Evolutionary conservation across 768 basidiomycete genomes (phyloP).

Genomic region (Rhodosporidiobolus odoratus): DNA sequence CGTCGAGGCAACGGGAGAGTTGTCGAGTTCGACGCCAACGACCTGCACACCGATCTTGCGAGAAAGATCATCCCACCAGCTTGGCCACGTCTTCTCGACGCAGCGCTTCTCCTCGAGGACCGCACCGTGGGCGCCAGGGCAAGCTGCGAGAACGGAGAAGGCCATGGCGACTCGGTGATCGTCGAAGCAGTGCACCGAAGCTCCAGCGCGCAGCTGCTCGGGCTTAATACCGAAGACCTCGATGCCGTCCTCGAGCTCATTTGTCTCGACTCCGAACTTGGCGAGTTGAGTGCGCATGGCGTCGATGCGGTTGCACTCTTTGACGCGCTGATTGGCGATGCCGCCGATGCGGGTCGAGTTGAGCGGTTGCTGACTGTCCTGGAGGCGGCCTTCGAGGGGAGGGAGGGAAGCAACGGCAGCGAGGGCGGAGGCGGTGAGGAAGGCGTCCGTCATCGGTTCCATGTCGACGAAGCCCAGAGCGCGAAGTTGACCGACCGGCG

Average conservation of each 20-base stretch:
- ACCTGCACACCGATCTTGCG: conserved; percentile 93
- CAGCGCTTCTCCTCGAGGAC: conserved; percentile 92
- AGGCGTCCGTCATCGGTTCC: conserved; percentile 99
- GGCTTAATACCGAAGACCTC: conserved; percentile 76
- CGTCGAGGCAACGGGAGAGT: conserved; percentile 46
- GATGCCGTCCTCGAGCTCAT: conserved; percentile 87
- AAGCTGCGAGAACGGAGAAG: conserved; percentile 77
- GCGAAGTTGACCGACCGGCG: conserved; percentile 70
- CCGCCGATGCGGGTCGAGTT: conserved; percentile 77
- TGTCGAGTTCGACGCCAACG: conserved; percentile 70
- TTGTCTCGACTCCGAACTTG: conserved; percentile 89
- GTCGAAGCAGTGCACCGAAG: conserved; percentile 89
- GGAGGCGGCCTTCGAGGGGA: conserved; percentile 46
- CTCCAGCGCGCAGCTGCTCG: conserved; percentile 60
- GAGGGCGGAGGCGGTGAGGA: conserved; percentile 86
- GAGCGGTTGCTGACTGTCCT: conserved; percentile 30
- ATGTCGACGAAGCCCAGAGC: conserved; percentile 86
- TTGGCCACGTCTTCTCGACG: conserved; percentile 99
- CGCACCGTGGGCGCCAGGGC: conserved; percentile 46
- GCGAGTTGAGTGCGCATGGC: conserved; percentile 96
- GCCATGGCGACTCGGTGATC: conserved; percentile 99
- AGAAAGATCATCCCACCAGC: conserved; percentile 98
- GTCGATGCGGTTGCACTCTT: conserved; percentile 93
- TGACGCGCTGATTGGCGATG: conserved; percentile 96
- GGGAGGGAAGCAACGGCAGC: conserved; percentile 67